Evolutionary conservation across 164 flowering plant genomes (phyloP).

Genomic region (Piper longum): DNA sequence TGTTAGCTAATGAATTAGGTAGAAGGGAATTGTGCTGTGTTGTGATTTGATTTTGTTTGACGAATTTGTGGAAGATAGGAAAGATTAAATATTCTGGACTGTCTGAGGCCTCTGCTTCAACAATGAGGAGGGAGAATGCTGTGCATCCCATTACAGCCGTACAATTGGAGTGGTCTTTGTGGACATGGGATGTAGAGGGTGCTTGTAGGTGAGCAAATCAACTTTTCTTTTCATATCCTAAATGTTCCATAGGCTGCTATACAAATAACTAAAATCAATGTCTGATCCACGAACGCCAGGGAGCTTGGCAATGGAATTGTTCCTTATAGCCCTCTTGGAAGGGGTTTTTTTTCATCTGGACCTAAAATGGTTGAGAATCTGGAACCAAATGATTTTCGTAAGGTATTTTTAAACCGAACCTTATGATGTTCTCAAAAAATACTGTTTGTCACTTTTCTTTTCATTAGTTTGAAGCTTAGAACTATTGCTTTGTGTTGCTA

Average conservation of each 20-base stretch:
- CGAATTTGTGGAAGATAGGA: conserved; percentile 2
- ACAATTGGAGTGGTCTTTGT: conserved; percentile 15
- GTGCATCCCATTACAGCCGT: conserved; percentile 16
- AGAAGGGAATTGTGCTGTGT: no score
- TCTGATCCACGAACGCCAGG: conserved; percentile 4
- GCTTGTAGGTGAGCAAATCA: neutral
- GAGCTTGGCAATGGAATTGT: conserved; percentile 49
- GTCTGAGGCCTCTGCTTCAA: conserved; percentile 16
- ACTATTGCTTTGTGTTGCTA: no score
- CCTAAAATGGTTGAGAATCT: conserved; percentile 27
- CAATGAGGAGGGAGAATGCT: conserved; percentile 17
- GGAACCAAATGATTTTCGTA: conserved; percentile 23
- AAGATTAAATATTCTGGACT: conserved; percentile 13
- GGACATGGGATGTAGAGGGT: conserved; percentile 3
- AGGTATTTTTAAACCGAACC: conserved; percentile 15
- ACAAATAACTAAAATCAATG: no score
- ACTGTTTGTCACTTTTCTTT: no score
- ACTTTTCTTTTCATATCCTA: neutral
- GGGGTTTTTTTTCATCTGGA: conserved; percentile 44
- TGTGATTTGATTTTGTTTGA: neutral
- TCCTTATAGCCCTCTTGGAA: conserved; percentile 43
- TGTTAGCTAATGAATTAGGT: no score
- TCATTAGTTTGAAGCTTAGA: no score
- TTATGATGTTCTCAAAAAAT: neutral
- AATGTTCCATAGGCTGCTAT: neutral